phyloP scores from a whole-genome alignment of 768 basidiomycete species.

The Rhodotorula paludigena region DNA sequence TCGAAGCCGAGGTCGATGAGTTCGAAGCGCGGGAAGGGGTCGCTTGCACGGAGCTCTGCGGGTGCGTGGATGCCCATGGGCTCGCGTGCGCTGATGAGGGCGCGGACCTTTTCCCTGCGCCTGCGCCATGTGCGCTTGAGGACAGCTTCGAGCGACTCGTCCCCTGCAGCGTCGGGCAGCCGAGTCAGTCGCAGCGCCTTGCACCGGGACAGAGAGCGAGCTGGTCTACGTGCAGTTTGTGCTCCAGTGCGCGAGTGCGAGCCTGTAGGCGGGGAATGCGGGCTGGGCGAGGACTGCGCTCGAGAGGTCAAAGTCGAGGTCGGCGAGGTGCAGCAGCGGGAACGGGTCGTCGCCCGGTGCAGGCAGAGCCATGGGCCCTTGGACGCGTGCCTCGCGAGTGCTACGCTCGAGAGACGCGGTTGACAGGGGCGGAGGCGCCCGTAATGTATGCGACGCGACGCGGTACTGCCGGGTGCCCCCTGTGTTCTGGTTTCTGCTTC shows the following conservation, averaged over 20 bases:
- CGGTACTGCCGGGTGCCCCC: no score
- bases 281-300: not conserved
- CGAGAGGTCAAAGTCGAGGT: constrained; percentile 15
- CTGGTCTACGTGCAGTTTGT: not conserved
- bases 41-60: not conserved
- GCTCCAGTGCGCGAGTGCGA: constrained; percentile 12
- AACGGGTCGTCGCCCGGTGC: constrained; percentile 12
- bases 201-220: not conserved
- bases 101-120: not conserved
- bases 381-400: no score
- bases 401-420: no score
- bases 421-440: no score
- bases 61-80: constrained; percentile 5
- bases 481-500: no score
- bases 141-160: not conserved
- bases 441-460: no score
- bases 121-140: constrained; percentile 12
- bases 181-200: not conserved
- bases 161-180: not conserved
- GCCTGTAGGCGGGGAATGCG: constrained; percentile 11
- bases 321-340: constrained; percentile 25
- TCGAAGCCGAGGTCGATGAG: constrained; percentile 10
- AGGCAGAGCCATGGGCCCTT: no score
- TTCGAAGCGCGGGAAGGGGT: constrained; percentile 26
- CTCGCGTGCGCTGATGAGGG: not conserved